A percentile compares a stretch with the other conserved stretches of the same genome.
phyloP scores from a whole-genome alignment of 148 eudicot genomes.

The Talinum fruticosum region DNA sequence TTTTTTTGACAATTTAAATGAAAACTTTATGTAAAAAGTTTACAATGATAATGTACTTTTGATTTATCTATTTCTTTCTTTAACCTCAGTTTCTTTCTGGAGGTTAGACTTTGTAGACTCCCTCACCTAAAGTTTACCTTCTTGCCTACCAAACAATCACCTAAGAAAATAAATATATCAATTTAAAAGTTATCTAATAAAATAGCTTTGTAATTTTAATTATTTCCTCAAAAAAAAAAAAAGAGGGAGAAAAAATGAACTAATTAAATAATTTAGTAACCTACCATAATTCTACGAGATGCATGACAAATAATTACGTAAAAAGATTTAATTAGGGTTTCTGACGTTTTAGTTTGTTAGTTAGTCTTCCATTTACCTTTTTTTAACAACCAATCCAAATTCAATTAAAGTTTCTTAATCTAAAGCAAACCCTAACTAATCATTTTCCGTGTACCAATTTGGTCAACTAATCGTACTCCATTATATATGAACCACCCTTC shows the following conservation, averaged over 20 bases:
- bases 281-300: too few species aligned
- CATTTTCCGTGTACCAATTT: background rate
- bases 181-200: background rate
- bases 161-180: background rate
- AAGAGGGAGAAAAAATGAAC: background rate
- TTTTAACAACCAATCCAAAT: background rate
- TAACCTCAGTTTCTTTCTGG: background rate
- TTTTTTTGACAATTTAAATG: too few species aligned
- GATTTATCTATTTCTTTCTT: background rate
- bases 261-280: too few species aligned
- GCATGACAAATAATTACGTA: constrained; percentile 16
- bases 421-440: background rate
- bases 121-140: constrained; percentile 4
- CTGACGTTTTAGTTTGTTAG: constrained; percentile 7
- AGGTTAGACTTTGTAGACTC: background rate
- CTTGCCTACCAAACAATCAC: constrained; percentile 3
- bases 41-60: too few species aligned
- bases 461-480: background rate
- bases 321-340: too few species aligned
- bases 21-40: too few species aligned
- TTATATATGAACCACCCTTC: constrained; percentile 26
- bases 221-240: too few species aligned
- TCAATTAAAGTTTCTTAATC: constrained; percentile 7
- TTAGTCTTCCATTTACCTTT: constrained; percentile 18
- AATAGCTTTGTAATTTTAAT: too few species aligned